phyloP scores from a whole-genome alignment of 2,329 filamentous ascomycete species.

The Ciborinia camelliae region DNA sequence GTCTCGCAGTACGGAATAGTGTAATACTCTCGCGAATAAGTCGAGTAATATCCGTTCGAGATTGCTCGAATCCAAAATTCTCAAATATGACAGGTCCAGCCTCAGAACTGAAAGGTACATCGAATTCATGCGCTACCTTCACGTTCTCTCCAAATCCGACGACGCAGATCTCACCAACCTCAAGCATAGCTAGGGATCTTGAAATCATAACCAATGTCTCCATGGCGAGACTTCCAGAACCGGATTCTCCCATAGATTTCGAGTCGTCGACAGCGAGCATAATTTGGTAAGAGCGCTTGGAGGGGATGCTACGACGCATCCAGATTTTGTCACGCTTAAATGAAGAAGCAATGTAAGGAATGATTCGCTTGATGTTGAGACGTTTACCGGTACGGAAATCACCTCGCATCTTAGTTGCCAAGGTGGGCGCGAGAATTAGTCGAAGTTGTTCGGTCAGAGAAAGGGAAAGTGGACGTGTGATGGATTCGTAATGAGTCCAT shows the following conservation, averaged over 20 bases:
- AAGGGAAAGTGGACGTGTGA: constrained; percentile 81
- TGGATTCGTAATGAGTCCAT: constrained; percentile 81
- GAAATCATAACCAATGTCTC: constrained; percentile 92
- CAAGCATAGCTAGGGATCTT: constrained; percentile 83
- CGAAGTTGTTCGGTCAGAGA: constrained; percentile 91
- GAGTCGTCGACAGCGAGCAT: constrained; percentile 96
- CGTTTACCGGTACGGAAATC: constrained; percentile 97
- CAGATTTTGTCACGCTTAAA: constrained; percentile 99
- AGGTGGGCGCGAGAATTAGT: constrained; percentile 89
- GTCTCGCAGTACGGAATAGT: constrained; percentile 73
- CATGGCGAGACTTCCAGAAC: constrained; percentile 76
- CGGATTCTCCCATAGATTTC: constrained; percentile 82
- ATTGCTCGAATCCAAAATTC: constrained; percentile 80
- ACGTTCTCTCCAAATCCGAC: constrained; percentile 84
- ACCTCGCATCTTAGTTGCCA: constrained; percentile 92
- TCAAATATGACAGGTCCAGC: constrained; percentile 81
- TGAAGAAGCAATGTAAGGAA: constrained; percentile 95
- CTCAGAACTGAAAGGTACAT: constrained; percentile 74
- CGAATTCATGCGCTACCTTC: constrained; percentile 81
- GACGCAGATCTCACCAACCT: constrained; percentile 89
- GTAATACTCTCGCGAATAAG: constrained; percentile 76
- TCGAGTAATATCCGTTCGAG: constrained; percentile 78
- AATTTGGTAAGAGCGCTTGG: constrained; percentile 94
- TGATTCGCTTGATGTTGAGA: constrained; percentile 98
- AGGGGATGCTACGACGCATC: constrained; percentile 91